Percentiles rank a stretch among this genome's conserved stretches.
Evolutionary conservation across 306 rosid genomes (phyloP).

Genomic region (Gastrolobium villosum): DNA sequence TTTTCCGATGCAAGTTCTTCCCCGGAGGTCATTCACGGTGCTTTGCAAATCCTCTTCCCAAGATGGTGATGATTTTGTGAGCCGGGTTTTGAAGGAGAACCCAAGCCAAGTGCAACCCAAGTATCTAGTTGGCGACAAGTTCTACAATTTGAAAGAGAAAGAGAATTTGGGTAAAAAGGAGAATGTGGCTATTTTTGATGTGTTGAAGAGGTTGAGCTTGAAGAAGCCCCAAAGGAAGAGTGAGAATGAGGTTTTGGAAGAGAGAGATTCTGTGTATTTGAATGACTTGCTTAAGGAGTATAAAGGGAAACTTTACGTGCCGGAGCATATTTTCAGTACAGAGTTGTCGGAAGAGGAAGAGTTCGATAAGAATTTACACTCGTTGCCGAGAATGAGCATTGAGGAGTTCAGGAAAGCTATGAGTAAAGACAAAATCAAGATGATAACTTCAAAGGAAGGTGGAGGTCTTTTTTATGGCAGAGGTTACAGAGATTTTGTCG

Average conservation of each 20-base stretch:
- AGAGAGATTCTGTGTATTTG: constrained; percentile 73
- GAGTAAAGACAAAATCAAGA: constrained; percentile 72
- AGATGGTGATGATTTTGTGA: constrained; percentile 71
- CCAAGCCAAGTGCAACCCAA: constrained; percentile 94
- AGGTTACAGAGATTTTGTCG: constrained; percentile 65
- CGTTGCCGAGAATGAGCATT: constrained; percentile 76
- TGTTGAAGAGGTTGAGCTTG: constrained; percentile 62
- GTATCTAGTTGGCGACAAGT: constrained; percentile 74
- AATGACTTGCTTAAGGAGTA: constrained; percentile 86
- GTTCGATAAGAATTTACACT: constrained; percentile 60
- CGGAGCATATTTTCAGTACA: constrained; percentile 81
- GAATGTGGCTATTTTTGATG: constrained; percentile 55
- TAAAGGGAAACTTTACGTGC: constrained; percentile 93
- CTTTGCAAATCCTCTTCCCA: constrained; percentile 58
- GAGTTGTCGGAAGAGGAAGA: constrained; percentile 81
- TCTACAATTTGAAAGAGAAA: constrained; percentile 72
- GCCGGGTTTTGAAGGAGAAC: constrained; percentile 85
- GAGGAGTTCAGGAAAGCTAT: constrained; percentile 75
- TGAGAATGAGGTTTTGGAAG: constrained; percentile 53
- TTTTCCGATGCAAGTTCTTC: constrained; percentile 45
- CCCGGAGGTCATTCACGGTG: constrained; percentile 57
- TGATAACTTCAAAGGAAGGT: constrained; percentile 75
- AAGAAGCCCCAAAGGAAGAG: constrained; percentile 49
- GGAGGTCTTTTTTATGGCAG: constrained; percentile 38
- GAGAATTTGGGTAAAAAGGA: constrained; percentile 60